Conservation (phyloP, 352 stramenopile species). For the Aphanomyces invadans region DNA sequence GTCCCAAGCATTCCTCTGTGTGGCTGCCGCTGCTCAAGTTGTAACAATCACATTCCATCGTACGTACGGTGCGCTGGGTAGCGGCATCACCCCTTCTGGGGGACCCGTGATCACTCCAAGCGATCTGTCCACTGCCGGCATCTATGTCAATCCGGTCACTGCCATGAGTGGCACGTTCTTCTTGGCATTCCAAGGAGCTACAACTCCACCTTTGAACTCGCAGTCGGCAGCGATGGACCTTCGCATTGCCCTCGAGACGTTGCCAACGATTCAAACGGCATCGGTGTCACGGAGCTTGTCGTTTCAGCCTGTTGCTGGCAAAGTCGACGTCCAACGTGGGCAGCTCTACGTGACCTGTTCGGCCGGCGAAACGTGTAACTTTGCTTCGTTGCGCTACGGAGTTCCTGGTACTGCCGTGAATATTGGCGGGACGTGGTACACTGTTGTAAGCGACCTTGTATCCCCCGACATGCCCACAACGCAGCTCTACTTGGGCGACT, state of each 20-base stretch:
- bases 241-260: slow-evolving; percentile 55
- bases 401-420: slow-evolving; percentile 48
- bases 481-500: slow-evolving; percentile 52
- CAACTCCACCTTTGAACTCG: slow-evolving; percentile 55
- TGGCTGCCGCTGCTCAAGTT: slow-evolving; percentile 26
- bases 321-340: slow-evolving; percentile 48
- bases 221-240: slow-evolving; percentile 58
- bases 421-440: slow-evolving; percentile 65
- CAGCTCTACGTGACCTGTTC: slow-evolving; percentile 58
- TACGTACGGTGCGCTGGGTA: slow-evolving; percentile 42
- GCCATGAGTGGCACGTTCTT: slow-evolving; percentile 79
- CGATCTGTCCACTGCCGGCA: slow-evolving; percentile 41
- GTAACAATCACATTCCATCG: slow-evolving; percentile 58
- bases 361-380: slow-evolving; percentile 40
- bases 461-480: slow-evolving; percentile 37
- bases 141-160: slow-evolving; percentile 33
- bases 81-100: slow-evolving; percentile 28
- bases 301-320: slow-evolving; percentile 36
- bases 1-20: slow-evolving; percentile 39
- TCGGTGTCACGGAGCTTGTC: slow-evolving; percentile 42
- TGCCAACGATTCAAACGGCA: slow-evolving; percentile 47
- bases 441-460: slow-evolving; percentile 37
- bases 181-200: slow-evolving; percentile 51
- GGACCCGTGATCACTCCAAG: slow-evolving; percentile 29
- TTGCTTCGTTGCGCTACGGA: slow-evolving; percentile 42